phyloP scores from a whole-genome alignment of 139 green algal species.

The Tetradesmus obliquus region DNA sequence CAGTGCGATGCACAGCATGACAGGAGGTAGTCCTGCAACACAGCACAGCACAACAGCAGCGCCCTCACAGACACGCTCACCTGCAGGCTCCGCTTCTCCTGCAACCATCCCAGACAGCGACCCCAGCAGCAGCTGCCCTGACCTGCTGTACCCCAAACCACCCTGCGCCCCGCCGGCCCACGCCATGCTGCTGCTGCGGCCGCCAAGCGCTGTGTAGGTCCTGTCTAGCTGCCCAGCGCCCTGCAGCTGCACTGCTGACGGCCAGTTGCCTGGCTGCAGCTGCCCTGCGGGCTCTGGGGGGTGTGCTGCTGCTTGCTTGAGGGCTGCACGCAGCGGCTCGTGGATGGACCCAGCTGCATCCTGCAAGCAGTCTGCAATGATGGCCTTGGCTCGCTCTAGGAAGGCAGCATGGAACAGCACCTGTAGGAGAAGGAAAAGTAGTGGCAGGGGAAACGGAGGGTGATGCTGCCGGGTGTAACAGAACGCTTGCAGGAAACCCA shows the following conservation, averaged over 20 bases:
- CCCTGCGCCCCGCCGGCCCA: not conserved
- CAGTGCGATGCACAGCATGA: not conserved
- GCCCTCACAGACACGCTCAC: not conserved
- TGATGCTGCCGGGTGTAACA: no score
- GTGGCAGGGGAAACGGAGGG: not conserved
- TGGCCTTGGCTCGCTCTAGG: conserved; percentile 19
- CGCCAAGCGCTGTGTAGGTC: conserved; percentile 6
- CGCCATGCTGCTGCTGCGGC: not conserved
- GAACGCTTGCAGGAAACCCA: no score
- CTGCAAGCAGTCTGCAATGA: not conserved
- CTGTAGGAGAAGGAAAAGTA: not conserved
- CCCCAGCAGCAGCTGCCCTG: not conserved
- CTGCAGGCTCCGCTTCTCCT: not conserved
- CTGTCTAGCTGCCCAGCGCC: not conserved
- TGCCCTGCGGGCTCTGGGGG: conserved; percentile 9
- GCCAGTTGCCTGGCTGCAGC: conserved; percentile 21
- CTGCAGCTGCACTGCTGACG: not conserved
- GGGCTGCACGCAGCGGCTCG: conserved; percentile 4
- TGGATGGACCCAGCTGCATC: not conserved
- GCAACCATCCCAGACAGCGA: not conserved
- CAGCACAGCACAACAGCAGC: no score
- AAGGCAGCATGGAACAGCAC: conserved; percentile 40
- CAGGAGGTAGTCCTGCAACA: not conserved
- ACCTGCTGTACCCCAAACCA: not conserved
- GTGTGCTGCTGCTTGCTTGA: conserved; percentile 4